Percentiles rank a stretch among this genome's conserved stretches.
Conservation (phyloP, 768 basidiomycete genomes). For the Auricularia sp. region DNA sequence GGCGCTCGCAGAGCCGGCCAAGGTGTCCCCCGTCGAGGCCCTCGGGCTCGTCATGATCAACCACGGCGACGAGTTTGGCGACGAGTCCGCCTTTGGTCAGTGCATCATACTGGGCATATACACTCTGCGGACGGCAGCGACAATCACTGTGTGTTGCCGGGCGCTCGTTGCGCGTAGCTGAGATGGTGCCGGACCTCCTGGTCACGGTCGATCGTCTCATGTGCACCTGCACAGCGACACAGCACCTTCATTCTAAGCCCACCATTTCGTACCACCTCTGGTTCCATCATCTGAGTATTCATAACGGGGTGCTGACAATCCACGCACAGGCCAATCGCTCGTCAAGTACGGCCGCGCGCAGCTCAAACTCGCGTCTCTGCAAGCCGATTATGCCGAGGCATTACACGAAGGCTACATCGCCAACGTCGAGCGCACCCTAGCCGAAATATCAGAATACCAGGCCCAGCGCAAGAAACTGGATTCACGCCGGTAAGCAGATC, state of each 20-base stretch:
- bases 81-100: conserved; percentile 63
- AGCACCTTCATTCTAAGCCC: too few relatives aligned
- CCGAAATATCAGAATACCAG: conserved; percentile 79
- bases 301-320: too few relatives aligned
- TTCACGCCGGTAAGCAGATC: conserved; percentile 50
- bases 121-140: background rate
- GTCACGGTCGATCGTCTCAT: too few relatives aligned
- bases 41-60: conserved; percentile 81
- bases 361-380: conserved; percentile 74
- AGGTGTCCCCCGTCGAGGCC: conserved; percentile 66
- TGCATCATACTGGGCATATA: background rate
- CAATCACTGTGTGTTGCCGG: background rate
- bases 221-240: too few relatives aligned
- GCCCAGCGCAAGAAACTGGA: conserved; percentile 76
- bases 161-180: background rate
- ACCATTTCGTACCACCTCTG: background rate
- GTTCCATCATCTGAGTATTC: too few relatives aligned
- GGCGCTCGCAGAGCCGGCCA: conserved; percentile 50
- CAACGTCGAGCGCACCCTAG: conserved; percentile 53
- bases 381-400: conserved; percentile 68
- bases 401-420: conserved; percentile 66
- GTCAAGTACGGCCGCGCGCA: conserved; percentile 72
- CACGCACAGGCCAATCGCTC: conserved; percentile 51
- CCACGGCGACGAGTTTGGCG: conserved; percentile 74
- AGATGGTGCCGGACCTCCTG: too few relatives aligned